These are phyloP conservation scores for Pogostemon cablin DNA, from an alignment of 257 asterid species.

Conservation along the genomic window DNA sequence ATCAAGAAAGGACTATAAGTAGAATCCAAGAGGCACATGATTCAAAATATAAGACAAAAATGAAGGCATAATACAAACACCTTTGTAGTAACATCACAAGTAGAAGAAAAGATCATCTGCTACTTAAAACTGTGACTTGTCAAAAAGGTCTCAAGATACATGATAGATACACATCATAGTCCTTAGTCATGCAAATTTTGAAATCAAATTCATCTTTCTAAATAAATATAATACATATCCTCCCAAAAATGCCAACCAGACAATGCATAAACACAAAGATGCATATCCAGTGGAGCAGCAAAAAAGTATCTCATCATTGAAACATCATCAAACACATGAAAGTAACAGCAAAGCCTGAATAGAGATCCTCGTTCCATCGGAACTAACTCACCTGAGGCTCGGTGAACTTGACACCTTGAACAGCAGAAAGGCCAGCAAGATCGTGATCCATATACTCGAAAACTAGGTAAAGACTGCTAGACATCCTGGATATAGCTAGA, in stretches of 20 bases:
- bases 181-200: slow-evolving; percentile 22
- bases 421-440: slow-evolving; percentile 60
- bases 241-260: slow-evolving; percentile 34
- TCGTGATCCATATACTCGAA: slow-evolving; percentile 69
- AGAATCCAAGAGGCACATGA: slow-evolving; percentile 55
- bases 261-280: slow-evolving; percentile 23
- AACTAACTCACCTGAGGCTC: slow-evolving; percentile 53
- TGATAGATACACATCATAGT: neutral
- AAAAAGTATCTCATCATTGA: slow-evolving; percentile 8
- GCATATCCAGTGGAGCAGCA: neutral
- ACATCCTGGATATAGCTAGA: slow-evolving; percentile 56
- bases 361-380: neutral
- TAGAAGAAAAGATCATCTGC: slow-evolving; percentile 25
- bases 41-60: slow-evolving; percentile 40
- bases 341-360: neutral
- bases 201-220: neutral
- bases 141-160: slow-evolving; percentile 18
- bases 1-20: slow-evolving; percentile 41
- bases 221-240: slow-evolving; percentile 3
- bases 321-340: slow-evolving; percentile 18
- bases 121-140: neutral
- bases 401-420: slow-evolving; percentile 49
- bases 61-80: slow-evolving; percentile 34
- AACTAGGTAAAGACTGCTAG: slow-evolving; percentile 59
- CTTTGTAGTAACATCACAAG: slow-evolving; percentile 23